Base-by-base conservation (phyloP, 768 basidiomycete species). In the Kwoniella heveanensis region DNA sequence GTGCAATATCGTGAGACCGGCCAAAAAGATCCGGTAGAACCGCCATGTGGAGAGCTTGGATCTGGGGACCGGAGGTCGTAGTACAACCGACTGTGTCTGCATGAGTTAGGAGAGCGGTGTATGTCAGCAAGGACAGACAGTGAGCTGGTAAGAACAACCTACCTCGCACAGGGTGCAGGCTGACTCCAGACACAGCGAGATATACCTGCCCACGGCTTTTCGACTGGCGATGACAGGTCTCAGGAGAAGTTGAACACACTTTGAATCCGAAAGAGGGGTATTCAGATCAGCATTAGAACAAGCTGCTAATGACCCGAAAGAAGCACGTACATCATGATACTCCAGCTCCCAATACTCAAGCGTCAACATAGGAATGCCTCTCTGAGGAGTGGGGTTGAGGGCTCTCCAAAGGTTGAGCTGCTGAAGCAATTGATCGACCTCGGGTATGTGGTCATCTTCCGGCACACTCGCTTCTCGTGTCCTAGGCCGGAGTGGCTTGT, bases 211-310 rank as follows among this genome's bases (percentile, higher is more conserved):
- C 10, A 49, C 55, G 21, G 57, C 63, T 19, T 61, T 60, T 25
- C 57, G 50, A 47, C 54, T 63, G 24, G 71, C 61, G 9, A 67
- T 66, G 21, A 73, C 62, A 3, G 71, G 71, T 39, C 71, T 64
- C 8, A 73, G 47, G 4, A 73, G 69, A 61, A 73, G 54, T 48
- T 73, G 71, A 15, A 73, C 69, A 46, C 68, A 64, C 66, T 70
- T 32, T n/a, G n/a, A n/a, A n/a, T n/a, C n/a, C n/a, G n/a, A n/a
- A n/a, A n/a, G n/a, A n/a, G n/a, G n/a, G n/a, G n/a, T n/a, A n/a
- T n/a, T n/a, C n/a, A n/a, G n/a, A n/a, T n/a, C n/a, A n/a, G n/a
- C n/a, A n/a, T n/a, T n/a, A n/a, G n/a, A n/a, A n/a, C n/a, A n/a
- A n/a, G n/a, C n/a, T n/a, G n/a, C 13, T 4, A 10, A 44, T 44